Evolutionary conservation across 345 rosid species (phyloP), one percentile per base, ranked within the genome.

Genomic region (Passiflora organensis): DNA sequence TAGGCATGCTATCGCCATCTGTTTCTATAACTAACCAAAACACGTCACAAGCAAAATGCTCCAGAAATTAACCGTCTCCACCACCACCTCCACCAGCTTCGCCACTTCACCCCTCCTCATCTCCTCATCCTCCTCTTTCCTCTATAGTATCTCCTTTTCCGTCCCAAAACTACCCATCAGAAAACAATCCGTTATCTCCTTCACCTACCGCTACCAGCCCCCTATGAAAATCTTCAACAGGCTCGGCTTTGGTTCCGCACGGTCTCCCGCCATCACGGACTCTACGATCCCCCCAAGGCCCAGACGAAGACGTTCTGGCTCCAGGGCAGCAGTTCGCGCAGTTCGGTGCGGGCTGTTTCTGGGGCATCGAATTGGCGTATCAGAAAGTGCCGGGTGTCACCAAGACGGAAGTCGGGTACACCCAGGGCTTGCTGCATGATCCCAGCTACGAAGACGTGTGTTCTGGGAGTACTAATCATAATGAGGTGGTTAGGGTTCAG

Each of bases 341-440:
- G 60, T 84, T 93, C 56, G 99, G 95, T 1, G 99, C 96, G 0
- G 99, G 99, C 0, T 91, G 98, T 56, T 91, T 91, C 71, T 91
- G 98, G 99, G 96, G 99, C 0, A 86, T 86, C 0, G 99, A 93
- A 71, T 69, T 93, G 61, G 86, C 80, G 43, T 81, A 81, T 65
- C 99, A 93, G 84, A 86, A 95, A 34, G 84, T 77, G 22, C 72
- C 86, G 0, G 96, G 97, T 15, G 87, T 93, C 43, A 66, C 83
- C 62, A 81, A 69, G 67, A 86, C 96, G 1, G 99, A 93, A 65
- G 99, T 80, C 51, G 99, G 99, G 8, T 93, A 89, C 50, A 42
- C 53, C 0, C 99, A 84, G 63, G 99, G 99, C 13, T 54, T 51
- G 38, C 25, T 57, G 63, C 71, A 81, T 37, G 84, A 80, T 59